Evolutionary conservation across 208 protist species (phyloP).

Genomic region (Wallacemonas sp.): DNA sequence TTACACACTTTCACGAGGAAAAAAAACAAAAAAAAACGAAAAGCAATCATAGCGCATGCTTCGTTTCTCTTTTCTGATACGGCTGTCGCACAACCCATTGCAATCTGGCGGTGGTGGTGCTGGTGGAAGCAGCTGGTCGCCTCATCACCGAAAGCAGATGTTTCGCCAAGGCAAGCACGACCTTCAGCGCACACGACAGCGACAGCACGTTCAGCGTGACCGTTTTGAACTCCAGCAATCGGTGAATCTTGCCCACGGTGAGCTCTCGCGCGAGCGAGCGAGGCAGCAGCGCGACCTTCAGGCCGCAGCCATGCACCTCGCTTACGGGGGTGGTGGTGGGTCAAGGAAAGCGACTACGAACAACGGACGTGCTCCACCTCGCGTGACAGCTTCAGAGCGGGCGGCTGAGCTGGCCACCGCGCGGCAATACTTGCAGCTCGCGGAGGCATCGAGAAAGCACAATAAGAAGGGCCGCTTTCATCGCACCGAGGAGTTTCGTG

Average conservation of each 20-base stretch:
- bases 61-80: neutral
- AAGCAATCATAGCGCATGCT: no score
- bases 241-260: constrained; percentile 48
- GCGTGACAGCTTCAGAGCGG: constrained; percentile 24
- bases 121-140: constrained; percentile 8
- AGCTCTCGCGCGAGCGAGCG: constrained; percentile 27
- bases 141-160: constrained; percentile 42
- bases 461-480: constrained; percentile 42
- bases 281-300: constrained; percentile 24
- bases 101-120: neutral
- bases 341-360: constrained; percentile 11
- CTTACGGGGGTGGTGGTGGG: constrained; percentile 21
- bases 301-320: constrained; percentile 38
- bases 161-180: constrained; percentile 46
- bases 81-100: constrained; percentile 4
- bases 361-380: neutral
- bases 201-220: constrained; percentile 41
- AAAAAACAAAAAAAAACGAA: no score
- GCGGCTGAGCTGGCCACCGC: constrained; percentile 50
- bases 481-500: constrained; percentile 45
- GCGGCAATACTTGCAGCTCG: constrained; percentile 52
- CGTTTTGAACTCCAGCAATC: constrained; percentile 38
- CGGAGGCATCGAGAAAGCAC: constrained; percentile 46
- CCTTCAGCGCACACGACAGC: constrained; percentile 43
- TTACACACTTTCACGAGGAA: neutral